Percentiles rank a stretch among this genome's conserved stretches.
These are phyloP conservation scores for Penicillium cinerascens DNA, from an alignment of 495 filamentous ascomycete species.

Conservation along the genomic window DNA sequence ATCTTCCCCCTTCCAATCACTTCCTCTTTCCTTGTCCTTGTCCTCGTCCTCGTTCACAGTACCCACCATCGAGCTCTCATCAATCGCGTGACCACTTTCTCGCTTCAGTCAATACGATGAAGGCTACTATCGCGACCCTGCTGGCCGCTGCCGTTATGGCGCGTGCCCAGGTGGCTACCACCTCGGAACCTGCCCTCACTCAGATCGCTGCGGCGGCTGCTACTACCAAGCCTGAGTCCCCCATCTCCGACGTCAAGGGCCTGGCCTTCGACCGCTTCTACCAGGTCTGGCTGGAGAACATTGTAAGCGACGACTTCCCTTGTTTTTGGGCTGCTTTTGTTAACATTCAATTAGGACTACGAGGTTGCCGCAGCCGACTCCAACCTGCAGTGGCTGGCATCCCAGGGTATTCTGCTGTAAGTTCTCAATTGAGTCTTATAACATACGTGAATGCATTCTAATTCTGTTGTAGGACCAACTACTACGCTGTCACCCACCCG, in stretches of 20 bases:
- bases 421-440: neutral
- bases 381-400: constrained; percentile 54
- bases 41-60: neutral
- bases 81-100: neutral
- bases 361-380: constrained; percentile 46
- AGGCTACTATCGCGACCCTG: constrained; percentile 15
- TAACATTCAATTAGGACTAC: constrained; percentile 45
- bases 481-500: constrained; percentile 60
- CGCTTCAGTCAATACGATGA: constrained; percentile 21
- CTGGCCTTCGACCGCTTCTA: constrained; percentile 64
- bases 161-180: constrained; percentile 22
- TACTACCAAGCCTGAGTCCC: constrained; percentile 35
- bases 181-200: constrained; percentile 25
- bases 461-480: constrained; percentile 44
- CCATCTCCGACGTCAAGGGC: constrained; percentile 57
- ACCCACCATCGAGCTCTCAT: neutral
- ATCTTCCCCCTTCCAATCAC: neutral
- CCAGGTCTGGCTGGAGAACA: constrained; percentile 72
- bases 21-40: neutral
- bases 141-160: constrained; percentile 21
- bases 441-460: neutral
- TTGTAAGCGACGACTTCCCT: constrained; percentile 37
- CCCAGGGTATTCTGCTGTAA: constrained; percentile 55
- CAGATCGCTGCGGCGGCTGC: constrained; percentile 31
- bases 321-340: neutral